These are phyloP conservation scores for Plasmopara muralis DNA, from an alignment of 352 stramenopile species.

Conservation along the genomic window DNA sequence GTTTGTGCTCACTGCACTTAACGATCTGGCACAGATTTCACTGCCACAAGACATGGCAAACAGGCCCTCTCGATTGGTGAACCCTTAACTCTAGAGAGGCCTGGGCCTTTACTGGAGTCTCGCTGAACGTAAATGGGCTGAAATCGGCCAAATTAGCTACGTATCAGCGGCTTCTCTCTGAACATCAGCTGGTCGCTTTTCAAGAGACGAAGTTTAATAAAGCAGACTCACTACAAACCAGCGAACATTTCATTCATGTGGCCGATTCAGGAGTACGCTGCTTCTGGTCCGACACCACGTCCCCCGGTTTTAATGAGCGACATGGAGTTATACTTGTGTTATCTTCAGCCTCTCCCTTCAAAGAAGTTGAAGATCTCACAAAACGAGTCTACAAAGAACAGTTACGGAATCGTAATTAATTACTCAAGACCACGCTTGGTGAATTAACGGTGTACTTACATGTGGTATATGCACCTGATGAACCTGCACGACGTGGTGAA, in stretches of 20 bases:
- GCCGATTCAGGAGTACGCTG: constrained; percentile 13
- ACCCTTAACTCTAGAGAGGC: constrained; percentile 8
- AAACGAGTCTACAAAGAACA: constrained; percentile 4
- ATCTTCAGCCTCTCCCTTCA: constrained; percentile 10
- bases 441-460: neutral
- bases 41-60: neutral
- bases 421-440: constrained; percentile 6
- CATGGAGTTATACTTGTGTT: constrained; percentile 10
- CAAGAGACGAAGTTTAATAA: constrained; percentile 22
- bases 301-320: neutral
- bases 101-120: constrained; percentile 9
- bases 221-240: constrained; percentile 11
- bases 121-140: constrained; percentile 20
- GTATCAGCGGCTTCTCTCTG: constrained; percentile 14
- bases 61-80: constrained; percentile 1
- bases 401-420: constrained; percentile 12
- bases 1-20: neutral
- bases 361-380: constrained; percentile 7
- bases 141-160: constrained; percentile 3
- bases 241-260: constrained; percentile 6
- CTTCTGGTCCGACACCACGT: constrained; percentile 12
- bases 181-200: constrained; percentile 10
- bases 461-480: constrained; percentile 13
- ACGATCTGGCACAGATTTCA: neutral
- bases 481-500: neutral